Evolutionary conservation across 1,139 yeast genomes (phyloP), one percentile per base, ranked within the genome.

Genomic region (Williopsis jadinii): DNA sequence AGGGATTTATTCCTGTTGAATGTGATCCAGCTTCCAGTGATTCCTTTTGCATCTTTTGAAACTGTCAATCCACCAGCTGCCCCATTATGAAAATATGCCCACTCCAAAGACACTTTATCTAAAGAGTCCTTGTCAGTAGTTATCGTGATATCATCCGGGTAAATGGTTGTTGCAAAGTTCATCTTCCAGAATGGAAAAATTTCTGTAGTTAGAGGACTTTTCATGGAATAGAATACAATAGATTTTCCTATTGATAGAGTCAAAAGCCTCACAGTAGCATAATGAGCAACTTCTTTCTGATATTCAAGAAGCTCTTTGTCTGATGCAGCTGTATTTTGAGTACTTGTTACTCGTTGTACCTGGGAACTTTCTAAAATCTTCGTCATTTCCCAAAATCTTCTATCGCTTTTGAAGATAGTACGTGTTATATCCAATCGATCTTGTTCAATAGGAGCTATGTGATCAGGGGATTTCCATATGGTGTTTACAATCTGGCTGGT

Each of bases 1-100:
- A 84, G 63, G 5, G 40, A 47, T 2, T 75, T 73, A 0, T 96
- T 95, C 51, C 80, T 84, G 55, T 88, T 88, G 60, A 84, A 88
- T 1, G 83, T 84, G 35, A 90, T 84, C 97, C 97, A 90, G 53
- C 95, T 83, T 0, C 97, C 96, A 14, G 82, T 77, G 8, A 92
- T 79, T 8, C 86, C 90, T 33, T 73, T 71, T 0, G 90, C 77
- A 34, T 75, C 77, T 45, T 71, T 72, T 3, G 90, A 79, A 8
- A 90, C 78, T 42, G 85, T 80, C 40, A 94, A 63, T 0, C 97
- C 98, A 1, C 94, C 75, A 3, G 95, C 80, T 0, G 81, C 95
- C 11, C 99, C 99, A 53, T 85, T 85, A 54, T 92, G 97, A 58
- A 92, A 94, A 47, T 78, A 76, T 0, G 95, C 96, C 97, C 97